Base-by-base conservation (phyloP, 1,139 yeast species). In the Taphrina betulina region DNA sequence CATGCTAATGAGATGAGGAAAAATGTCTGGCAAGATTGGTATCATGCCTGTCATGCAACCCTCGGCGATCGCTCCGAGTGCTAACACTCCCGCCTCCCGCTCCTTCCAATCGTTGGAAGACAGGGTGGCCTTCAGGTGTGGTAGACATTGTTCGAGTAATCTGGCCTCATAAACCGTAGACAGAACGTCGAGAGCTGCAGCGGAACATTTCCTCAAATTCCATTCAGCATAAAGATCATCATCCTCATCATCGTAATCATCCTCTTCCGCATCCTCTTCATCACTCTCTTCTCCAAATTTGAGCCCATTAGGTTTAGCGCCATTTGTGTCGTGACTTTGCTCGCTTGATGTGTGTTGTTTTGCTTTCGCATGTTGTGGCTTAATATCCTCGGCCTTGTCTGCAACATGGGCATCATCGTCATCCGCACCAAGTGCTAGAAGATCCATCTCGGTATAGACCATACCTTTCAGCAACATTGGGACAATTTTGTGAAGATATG, bases 41-140 rank as follows among this genome's bases (percentile, higher is more conserved):
- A 82, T 72, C 16, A 90, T 82, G 20, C 60, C 63, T 57, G 83
- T 86, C 56, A 83, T 75, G 64, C 95, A 89, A 63, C 96, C 95
- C 63, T 84, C 89, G 36, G 95, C 86, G 65, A 90, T 83, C 28
- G 98, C 98, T 59, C 98, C 98, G 68, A 92, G 79, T 1, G 97
- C 96, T 54, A 92, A 75, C 35, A 92, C 90, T 1, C 96, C 83
- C 1, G 96, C 95, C 68, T 92, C 98, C 60, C 96, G 78, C 12
- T 85, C 80, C 37, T 86, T 86, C 98, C 98, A 92, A 59, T 83
- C 79, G 3, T 75, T 71, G 1, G 88, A 78, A 4, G 78, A 78
- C 56, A 92, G 80, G 58, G 82, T 79, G 53, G 79, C 81, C 67
- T 86, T 86, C 56, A 92, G 74, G 19, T 83, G 73, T 2, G 98